Evolutionary conservation across 2,329 filamentous ascomycete genomes (phyloP), one percentile per base, ranked within the genome.

Genomic region (Aspergillus latus): DNA sequence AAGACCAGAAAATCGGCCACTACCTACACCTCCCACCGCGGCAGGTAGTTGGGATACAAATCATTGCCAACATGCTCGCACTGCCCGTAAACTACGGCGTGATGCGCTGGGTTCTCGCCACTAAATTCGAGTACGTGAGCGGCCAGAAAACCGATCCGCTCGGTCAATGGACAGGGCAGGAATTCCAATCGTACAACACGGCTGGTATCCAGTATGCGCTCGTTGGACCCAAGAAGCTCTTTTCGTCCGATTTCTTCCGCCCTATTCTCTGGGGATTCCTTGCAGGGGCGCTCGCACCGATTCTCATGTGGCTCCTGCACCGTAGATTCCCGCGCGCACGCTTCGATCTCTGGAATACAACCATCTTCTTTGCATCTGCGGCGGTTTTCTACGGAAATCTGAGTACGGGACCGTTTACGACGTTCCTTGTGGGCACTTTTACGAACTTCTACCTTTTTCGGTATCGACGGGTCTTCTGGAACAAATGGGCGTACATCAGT

Each of bases 1-100:
- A 86, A 62, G 84, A 87, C 63, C 81, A 83, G 65, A 84, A 86
- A 39, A 84, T 86, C n/a, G 84, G 83, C 0, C 83, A 86, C 61
- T 86, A 86, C 61, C 84, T 84, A 79, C 82, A 86, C 52, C 76
- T 86, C 0, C 82, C 83, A 0, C 84, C 84, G 1, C 79, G 80
- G 10, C 74, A 79, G 0, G 79, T 85, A 5, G 86, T 87, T 72
- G 83, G 85, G 66, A 82, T 81, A 1, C 84, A 86, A 62, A 74
- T 86, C 3, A 83, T 85, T 32, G 84, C 82, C 3, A 82, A 80
- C 13, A 69, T 83, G 6, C 73, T 86, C 42, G 84, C 83, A 4
- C 76, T 86, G 5, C 83, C 84, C 0, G 80, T 86, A 60, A 84
- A 86, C 65, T 86, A 86, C 52, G 83, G 76, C 4, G 82, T 85